Conservation (phyloP, 129 eudicot species). For the Flaveria sonorensis region DNA sequence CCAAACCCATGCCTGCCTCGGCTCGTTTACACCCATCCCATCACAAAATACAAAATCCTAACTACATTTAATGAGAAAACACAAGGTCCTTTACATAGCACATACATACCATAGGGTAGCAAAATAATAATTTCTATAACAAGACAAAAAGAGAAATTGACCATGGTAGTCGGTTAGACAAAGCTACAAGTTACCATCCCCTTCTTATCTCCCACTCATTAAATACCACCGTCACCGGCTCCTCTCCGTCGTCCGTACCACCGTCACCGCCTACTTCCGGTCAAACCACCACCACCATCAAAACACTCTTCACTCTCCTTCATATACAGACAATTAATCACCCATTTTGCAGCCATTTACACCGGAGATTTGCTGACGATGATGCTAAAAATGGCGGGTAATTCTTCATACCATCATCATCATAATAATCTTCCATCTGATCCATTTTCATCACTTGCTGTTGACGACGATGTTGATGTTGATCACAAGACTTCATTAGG, state of each 20-base stretch:
- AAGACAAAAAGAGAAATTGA: conserved; percentile 24
- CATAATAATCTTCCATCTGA: neutral
- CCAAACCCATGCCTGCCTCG: too few species aligned
- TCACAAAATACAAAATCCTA: too few species aligned
- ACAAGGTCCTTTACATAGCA: too few species aligned
- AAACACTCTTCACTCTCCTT: conserved; percentile 18
- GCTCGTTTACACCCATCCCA: too few species aligned
- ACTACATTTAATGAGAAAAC: neutral
- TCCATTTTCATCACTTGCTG: conserved; percentile 22
- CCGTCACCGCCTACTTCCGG: conserved; percentile 35
- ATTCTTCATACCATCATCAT: neutral
- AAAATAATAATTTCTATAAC: neutral
- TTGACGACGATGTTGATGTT: neutral
- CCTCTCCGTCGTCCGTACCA: conserved; percentile 29
- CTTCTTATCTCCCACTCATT: conserved; percentile 17
- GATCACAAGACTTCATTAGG: conserved; percentile 47
- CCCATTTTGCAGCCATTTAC: conserved; percentile 4
- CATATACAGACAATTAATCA: neutral
- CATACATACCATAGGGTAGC: neutral
- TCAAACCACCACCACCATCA: conserved; percentile 20
- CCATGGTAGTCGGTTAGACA: conserved; percentile 33
- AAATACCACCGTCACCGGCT: conserved; percentile 25
- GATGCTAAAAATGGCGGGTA: conserved; percentile 49
- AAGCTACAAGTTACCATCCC: conserved; percentile 33
- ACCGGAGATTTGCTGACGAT: neutral